Percentiles rank a stretch among this genome's conserved stretches.
phyloP scores from a whole-genome alignment of 2,329 filamentous ascomycete species.

The Endothia cerciana region DNA sequence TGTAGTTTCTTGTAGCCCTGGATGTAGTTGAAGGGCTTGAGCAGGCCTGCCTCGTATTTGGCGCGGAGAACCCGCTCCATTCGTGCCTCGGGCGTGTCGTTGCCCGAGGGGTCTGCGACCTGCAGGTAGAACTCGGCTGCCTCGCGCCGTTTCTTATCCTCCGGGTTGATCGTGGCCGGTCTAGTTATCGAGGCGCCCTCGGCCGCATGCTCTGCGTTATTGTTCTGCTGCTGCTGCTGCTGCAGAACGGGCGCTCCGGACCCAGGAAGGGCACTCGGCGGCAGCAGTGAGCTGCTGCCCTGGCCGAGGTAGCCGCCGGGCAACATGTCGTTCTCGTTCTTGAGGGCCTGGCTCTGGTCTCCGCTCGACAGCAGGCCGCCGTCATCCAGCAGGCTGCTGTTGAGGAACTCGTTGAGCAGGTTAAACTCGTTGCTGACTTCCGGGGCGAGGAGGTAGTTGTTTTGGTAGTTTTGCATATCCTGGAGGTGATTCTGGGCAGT shows the following conservation, averaged over 20 bases:
- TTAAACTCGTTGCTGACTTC: constrained; percentile 98
- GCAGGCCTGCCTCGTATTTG: constrained; percentile 92
- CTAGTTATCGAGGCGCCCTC: constrained; percentile 58
- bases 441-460: constrained; percentile 89
- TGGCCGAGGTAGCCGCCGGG: constrained; percentile 50
- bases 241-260: constrained; percentile 35
- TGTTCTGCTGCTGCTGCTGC: constrained; percentile 43
- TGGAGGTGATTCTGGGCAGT: constrained; percentile 81
- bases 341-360: constrained; percentile 56
- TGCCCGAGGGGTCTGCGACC: constrained; percentile 89
- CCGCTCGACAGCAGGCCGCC: constrained; percentile 67
- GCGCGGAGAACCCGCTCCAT: constrained; percentile 94
- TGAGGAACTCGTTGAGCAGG: constrained; percentile 93
- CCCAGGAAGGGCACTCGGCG: constrained; percentile 35
- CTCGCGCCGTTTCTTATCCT: constrained; percentile 55
- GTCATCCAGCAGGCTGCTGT: constrained; percentile 88
- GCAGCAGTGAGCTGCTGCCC: constrained; percentile 33
- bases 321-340: constrained; percentile 51
- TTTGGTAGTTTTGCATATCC: constrained; percentile 93
- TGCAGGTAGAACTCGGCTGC: constrained; percentile 94
- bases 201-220: constrained; percentile 17
- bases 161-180: constrained; percentile 62
- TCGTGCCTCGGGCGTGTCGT: constrained; percentile 84
- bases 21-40: constrained; percentile 98
- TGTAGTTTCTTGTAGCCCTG: constrained; percentile 91